Percentiles rank a stretch among this genome's conserved stretches.
phyloP scores from a whole-genome alignment of 225 moss, liverwort and hornwort species.

The Lunularia cruciata region DNA sequence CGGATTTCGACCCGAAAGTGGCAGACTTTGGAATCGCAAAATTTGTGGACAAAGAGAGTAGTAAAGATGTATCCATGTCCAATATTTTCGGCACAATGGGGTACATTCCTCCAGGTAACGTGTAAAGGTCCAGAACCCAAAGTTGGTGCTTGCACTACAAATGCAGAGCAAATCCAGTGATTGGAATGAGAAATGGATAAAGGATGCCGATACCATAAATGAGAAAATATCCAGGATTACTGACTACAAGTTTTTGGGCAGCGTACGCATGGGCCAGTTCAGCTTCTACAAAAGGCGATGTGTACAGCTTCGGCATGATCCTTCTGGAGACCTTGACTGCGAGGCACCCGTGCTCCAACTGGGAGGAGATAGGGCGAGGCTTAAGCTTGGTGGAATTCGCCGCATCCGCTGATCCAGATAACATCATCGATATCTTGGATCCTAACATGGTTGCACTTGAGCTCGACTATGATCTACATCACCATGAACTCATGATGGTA shows the following conservation, averaged over 20 bases:
- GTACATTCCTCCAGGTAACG: slow-evolving; percentile 25
- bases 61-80: slow-evolving; percentile 5
- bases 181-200: too few relatives aligned
- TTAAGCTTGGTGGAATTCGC: slow-evolving; percentile 17
- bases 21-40: slow-evolving; percentile 23
- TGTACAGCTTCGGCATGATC: slow-evolving; percentile 21
- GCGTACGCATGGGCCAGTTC: slow-evolving; percentile 15
- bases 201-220: too few relatives aligned
- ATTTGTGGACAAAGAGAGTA: neutral
- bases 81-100: slow-evolving; percentile 11
- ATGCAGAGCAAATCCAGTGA: too few relatives aligned
- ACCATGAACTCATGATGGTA: neutral
- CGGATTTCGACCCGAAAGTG: slow-evolving; percentile 20
- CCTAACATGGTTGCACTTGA: slow-evolving; percentile 1
- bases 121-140: too few relatives aligned
- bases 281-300: slow-evolving; percentile 19
- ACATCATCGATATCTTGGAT: slow-evolving; percentile 8
- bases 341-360: slow-evolving; percentile 14
- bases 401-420: neutral
- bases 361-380: slow-evolving; percentile 4
- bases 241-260: neutral
- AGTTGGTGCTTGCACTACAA: too few relatives aligned
- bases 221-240: too few relatives aligned
- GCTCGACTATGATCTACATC: neutral
- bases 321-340: slow-evolving; percentile 18